phyloP scores from a whole-genome alignment of 1,284 basidiomycete genomes.

The Pisolithus thermaeus region DNA sequence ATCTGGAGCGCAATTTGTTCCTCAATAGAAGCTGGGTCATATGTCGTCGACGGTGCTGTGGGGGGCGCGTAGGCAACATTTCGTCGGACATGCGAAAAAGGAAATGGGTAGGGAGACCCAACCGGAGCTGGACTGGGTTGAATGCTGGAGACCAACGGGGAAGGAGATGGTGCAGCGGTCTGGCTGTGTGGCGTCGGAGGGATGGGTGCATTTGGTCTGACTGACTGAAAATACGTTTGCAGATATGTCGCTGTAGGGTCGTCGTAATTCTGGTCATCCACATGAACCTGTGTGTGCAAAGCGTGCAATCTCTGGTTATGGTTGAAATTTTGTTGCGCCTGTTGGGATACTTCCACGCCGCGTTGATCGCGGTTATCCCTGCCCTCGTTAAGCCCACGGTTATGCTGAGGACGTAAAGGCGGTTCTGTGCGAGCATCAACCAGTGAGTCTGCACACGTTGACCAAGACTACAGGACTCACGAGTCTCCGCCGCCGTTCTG shows the following conservation, averaged over 20 bases:
- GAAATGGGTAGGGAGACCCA: constrained; percentile 72
- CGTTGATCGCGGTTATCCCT: constrained; percentile 17
- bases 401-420: constrained; percentile 15
- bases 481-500: constrained; percentile 24
- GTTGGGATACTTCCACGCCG: constrained; percentile 14
- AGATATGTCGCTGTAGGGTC: constrained; percentile 54
- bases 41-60: constrained; percentile 40
- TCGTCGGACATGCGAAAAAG: constrained; percentile 65
- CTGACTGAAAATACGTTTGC: constrained; percentile 50
- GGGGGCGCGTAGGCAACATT: constrained; percentile 34
- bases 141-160: constrained; percentile 47
- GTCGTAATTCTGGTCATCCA: constrained; percentile 35
- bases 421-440: constrained; percentile 9
- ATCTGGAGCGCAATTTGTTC: constrained; percentile 66
- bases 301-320: constrained; percentile 19
- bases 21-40: constrained; percentile 49
- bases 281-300: constrained; percentile 23
- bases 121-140: constrained; percentile 44
- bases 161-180: constrained; percentile 64
- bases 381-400: constrained; percentile 13
- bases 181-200: constrained; percentile 72
- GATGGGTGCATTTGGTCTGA: constrained; percentile 64
- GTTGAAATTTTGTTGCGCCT: constrained; percentile 7
- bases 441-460: constrained; percentile 14
- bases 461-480: constrained; percentile 18